Percentiles rank a stretch among this genome's conserved stretches.
Evolutionary conservation across 345 rosid species (phyloP).

Genomic region (Isatis tinctoria): DNA sequence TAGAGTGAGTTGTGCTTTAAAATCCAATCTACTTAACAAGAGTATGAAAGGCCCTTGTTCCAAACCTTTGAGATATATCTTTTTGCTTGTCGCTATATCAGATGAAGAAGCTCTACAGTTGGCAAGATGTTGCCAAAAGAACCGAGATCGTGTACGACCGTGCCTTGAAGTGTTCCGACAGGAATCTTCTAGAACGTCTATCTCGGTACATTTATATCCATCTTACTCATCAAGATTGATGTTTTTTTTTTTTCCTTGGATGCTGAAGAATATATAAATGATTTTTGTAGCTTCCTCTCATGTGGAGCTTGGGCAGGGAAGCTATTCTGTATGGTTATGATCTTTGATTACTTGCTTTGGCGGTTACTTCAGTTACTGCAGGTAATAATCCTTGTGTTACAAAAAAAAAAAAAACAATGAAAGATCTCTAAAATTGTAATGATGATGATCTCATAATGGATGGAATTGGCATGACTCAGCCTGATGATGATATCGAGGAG

Average conservation of each 20-base stretch:
- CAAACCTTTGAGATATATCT: neutral
- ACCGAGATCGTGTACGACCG: slow-evolving; percentile 84
- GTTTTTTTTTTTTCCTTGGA: neutral
- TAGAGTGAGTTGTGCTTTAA: slow-evolving; percentile 46
- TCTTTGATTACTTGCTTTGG: slow-evolving; percentile 75
- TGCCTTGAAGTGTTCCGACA: slow-evolving; percentile 67
- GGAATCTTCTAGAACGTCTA: slow-evolving; percentile 55
- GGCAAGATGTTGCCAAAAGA: slow-evolving; percentile 96
- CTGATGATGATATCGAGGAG: neutral
- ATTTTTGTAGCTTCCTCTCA: slow-evolving; percentile 60
- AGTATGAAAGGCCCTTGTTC: neutral
- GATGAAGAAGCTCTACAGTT: slow-evolving; percentile 82
- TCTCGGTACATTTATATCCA: slow-evolving; percentile 46
- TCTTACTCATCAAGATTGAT: neutral
- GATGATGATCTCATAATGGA: neutral
- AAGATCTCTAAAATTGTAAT: neutral
- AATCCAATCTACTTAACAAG: neutral
- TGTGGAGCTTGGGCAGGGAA: slow-evolving; percentile 98
- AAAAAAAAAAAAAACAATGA: neutral
- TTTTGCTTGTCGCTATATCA: neutral
- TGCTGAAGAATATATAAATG: neutral
- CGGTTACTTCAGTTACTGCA: slow-evolving; percentile 55
- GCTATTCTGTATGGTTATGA: slow-evolving; percentile 89
- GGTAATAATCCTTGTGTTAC: slow-evolving; percentile 32
- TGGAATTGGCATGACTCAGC: neutral